Evolutionary conservation across 768 basidiomycete genomes (phyloP).

Genomic region (Tremella fuciformis): DNA sequence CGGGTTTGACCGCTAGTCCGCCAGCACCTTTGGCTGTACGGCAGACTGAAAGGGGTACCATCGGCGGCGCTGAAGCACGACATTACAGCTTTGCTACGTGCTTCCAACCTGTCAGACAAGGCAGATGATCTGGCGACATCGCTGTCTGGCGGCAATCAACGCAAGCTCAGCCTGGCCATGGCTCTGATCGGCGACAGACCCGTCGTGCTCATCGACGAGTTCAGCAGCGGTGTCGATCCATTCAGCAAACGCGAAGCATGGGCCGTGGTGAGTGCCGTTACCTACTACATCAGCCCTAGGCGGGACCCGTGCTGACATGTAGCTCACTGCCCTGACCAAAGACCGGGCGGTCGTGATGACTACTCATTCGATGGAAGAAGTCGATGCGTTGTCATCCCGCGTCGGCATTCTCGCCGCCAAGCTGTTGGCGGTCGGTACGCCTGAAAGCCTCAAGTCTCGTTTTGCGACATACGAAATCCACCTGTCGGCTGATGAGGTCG

Average conservation of each 20-base stretch:
- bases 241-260: conserved; percentile 83
- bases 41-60: conserved; percentile 67
- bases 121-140: conserved; percentile 70
- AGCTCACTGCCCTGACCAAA: conserved; percentile 28
- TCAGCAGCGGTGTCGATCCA: conserved; percentile 77
- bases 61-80: conserved; percentile 59
- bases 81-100: conserved; percentile 61
- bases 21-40: conserved; percentile 70
- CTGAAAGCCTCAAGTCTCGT: conserved; percentile 62
- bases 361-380: conserved; percentile 79
- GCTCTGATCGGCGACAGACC: conserved; percentile 73
- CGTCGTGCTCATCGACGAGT: conserved; percentile 77
- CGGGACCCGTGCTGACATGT: neutral
- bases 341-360: conserved; percentile 33
- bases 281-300: conserved; percentile 54
- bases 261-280: conserved; percentile 60
- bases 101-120: conserved; percentile 62
- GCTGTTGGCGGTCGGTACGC: conserved; percentile 70
- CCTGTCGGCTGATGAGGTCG: conserved; percentile 51
- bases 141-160: conserved; percentile 74
- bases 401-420: conserved; percentile 72
- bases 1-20: conserved; percentile 53
- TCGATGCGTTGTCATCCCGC: conserved; percentile 69
- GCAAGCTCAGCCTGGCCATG: conserved; percentile 72
- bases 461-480: conserved; percentile 76